These are phyloP conservation scores for Cytospora piceicola DNA, from an alignment of 2,329 filamentous ascomycete genomes.

Conservation along the genomic window DNA sequence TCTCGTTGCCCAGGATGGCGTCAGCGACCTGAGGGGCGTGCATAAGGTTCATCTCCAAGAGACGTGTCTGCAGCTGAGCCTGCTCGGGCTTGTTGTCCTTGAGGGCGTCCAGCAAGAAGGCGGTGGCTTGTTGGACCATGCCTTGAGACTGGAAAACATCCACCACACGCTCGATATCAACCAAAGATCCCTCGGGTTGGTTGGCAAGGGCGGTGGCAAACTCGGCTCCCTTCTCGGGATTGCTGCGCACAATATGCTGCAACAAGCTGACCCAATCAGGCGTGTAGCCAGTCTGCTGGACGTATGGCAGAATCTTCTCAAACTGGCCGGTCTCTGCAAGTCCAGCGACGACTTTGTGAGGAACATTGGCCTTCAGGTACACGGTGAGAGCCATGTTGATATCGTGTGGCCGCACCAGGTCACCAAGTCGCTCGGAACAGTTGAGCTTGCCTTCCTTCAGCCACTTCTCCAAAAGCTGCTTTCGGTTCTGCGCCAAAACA, in stretches of 20 bases:
- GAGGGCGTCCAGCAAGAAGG: conserved; percentile 94
- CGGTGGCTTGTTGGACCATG: conserved; percentile 96
- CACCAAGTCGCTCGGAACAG: conserved; percentile 94
- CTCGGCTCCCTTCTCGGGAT: conserved; percentile 91
- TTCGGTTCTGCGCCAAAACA: conserved; percentile 89
- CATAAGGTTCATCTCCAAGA: conserved; percentile 97
- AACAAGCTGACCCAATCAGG: conserved; percentile 94
- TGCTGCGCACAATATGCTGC: conserved; percentile 88
- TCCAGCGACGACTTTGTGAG: conserved; percentile 92
- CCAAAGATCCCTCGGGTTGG: conserved; percentile 81
- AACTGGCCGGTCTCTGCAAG: conserved; percentile 96
- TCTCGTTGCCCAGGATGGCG: conserved; percentile 95
- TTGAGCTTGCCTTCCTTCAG: conserved; percentile 94
- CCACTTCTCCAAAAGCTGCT: conserved; percentile 98
- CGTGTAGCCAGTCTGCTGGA: conserved; percentile 80
- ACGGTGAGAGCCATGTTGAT: conserved; percentile 84
- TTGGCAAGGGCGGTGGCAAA: conserved; percentile 93
- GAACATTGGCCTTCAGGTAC: conserved; percentile 87
- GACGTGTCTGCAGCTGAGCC: conserved; percentile 86
- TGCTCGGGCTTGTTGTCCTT: conserved; percentile 96
- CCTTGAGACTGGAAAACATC: conserved; percentile 98
- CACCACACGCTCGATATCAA: conserved; percentile 92
- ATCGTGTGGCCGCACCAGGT: conserved; percentile 89
- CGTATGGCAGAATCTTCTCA: conserved; percentile 93
- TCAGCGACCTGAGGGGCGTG: conserved; percentile 97